phyloP scores from a whole-genome alignment of 441 rosid species.

The Populus hybrid region DNA sequence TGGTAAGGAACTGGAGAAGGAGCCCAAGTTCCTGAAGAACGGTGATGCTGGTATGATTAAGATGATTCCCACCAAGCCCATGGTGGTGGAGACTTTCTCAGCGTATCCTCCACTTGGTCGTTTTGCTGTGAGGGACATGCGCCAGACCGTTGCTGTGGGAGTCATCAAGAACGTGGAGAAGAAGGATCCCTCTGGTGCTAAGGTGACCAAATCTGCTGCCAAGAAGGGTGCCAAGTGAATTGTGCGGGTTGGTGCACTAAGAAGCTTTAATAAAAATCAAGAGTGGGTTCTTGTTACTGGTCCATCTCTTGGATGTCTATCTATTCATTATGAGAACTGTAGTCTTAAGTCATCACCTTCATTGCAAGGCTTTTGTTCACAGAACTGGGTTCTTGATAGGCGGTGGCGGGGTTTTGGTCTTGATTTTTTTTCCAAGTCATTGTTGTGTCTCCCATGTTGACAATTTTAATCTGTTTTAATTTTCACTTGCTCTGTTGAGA shows the following conservation, averaged over 20 bases:
- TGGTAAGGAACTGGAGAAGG: conserved; percentile 72
- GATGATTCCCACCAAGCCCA: conserved; percentile 79
- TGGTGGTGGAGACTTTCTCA: conserved; percentile 77
- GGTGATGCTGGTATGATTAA: conserved; percentile 68
- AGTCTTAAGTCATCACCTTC: background rate
- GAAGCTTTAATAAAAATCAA: background rate
- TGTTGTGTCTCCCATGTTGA: background rate
- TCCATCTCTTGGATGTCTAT: background rate
- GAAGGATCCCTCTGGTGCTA: conserved; percentile 71
- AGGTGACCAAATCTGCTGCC: conserved; percentile 68
- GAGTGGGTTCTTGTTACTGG: background rate
- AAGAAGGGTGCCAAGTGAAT: conserved; percentile 79
- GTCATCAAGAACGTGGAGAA: conserved; percentile 77
- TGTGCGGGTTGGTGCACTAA: conserved; percentile 9
- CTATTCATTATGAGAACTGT: background rate
- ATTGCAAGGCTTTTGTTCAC: background rate
- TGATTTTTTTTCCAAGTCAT: background rate
- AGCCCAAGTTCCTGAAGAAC: conserved; percentile 71
- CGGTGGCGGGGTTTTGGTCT: background rate
- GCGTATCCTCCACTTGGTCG: conserved; percentile 77
- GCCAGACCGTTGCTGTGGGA: conserved; percentile 80
- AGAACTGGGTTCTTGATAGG: background rate
- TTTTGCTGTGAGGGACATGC: conserved; percentile 82
- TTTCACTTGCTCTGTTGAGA: no score
- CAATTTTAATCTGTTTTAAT: no score